These are phyloP conservation scores for Carex sylvatica DNA, from an alignment of 202 grass and related monocot genomes.

Conservation along the genomic window DNA sequence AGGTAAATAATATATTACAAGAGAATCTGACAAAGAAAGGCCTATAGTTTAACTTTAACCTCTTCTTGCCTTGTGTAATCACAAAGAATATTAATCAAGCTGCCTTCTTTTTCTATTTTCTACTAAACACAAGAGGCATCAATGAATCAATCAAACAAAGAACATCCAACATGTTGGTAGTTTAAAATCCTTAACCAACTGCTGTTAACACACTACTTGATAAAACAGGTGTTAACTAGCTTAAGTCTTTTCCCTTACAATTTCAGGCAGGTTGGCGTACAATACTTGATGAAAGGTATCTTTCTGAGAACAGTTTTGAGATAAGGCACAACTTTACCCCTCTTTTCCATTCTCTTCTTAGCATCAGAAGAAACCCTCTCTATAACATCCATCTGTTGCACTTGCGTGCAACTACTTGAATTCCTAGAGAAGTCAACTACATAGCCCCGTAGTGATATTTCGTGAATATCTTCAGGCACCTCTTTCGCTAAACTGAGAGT, in stretches of 20 bases:
- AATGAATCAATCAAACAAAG: neutral
- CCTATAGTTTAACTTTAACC: neutral
- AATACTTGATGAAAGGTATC: conserved; percentile 6
- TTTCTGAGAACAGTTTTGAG: neutral
- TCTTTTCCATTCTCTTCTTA: neutral
- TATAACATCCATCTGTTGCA: neutral
- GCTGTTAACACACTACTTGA: neutral
- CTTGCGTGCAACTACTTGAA: conserved; percentile 9
- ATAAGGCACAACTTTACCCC: neutral
- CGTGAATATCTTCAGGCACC: conserved; percentile 25
- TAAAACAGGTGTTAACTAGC: too few relatives aligned
- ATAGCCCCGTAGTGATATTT: conserved; percentile 44
- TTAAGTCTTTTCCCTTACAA: neutral
- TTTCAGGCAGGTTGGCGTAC: neutral
- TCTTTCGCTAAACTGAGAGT: neutral
- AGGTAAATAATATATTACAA: neutral
- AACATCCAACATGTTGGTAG: neutral
- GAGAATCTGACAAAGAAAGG: neutral
- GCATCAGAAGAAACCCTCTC: neutral
- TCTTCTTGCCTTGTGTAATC: neutral
- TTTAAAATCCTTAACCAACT: neutral
- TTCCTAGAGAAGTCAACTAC: conserved; percentile 20
- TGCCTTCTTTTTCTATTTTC: neutral
- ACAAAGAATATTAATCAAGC: neutral
- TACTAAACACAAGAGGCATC: neutral